A percentile compares a stretch with the other conserved stretches of the same genome.
These are phyloP conservation scores for Pelargonium cotyledonis DNA, from an alignment of 441 rosid species.

Conservation along the genomic window DNA sequence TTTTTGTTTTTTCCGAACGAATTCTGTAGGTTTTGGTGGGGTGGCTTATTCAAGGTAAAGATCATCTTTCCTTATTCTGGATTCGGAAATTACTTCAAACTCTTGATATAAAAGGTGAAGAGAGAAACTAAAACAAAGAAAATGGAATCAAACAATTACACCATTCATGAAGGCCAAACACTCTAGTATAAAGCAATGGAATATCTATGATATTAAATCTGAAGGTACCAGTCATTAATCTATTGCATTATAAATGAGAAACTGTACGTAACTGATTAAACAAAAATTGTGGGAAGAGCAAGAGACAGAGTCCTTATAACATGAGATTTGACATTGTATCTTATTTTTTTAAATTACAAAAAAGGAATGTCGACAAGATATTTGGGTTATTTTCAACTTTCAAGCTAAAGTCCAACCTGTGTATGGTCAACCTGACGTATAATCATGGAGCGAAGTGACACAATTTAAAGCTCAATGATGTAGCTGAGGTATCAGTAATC, in stretches of 20 bases:
- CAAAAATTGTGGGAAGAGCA: neutral
- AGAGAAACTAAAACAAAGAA: neutral
- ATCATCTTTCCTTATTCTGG: constrained; percentile 10
- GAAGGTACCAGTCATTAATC: neutral
- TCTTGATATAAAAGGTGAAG: neutral
- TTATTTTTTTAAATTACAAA: too few relatives aligned
- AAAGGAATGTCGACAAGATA: neutral
- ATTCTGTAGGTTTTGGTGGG: constrained; percentile 86
- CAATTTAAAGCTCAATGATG: too few relatives aligned
- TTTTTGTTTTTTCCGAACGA: constrained; percentile 17
- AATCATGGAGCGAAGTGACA: too few relatives aligned
- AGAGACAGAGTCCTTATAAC: neutral
- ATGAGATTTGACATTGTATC: neutral
- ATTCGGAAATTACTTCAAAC: constrained; percentile 14
- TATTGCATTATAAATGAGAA: neutral
- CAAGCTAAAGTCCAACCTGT: too few relatives aligned
- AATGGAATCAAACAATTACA: neutral
- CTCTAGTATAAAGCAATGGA: neutral
- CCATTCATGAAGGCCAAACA: neutral
- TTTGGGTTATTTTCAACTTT: too few relatives aligned
- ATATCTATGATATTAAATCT: neutral
- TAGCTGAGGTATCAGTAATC: too few relatives aligned
- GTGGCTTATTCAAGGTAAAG: constrained; percentile 97
- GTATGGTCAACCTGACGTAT: too few relatives aligned
- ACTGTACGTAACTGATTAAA: neutral